Evolutionary conservation across 768 basidiomycete species (phyloP).

Genomic region (Suillus cothurnatus): DNA sequence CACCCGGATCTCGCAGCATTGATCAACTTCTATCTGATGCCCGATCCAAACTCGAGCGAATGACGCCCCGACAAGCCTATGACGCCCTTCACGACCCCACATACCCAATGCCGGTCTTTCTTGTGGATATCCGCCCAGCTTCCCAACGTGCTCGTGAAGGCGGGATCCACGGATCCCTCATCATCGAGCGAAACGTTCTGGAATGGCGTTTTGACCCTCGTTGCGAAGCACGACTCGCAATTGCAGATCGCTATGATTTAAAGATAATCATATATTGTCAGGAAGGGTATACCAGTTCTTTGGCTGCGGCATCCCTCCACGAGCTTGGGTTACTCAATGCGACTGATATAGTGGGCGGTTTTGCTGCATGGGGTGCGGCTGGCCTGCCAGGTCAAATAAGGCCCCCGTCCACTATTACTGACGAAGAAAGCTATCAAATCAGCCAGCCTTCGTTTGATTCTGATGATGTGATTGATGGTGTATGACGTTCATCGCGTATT

Average conservation of each 20-base stretch:
- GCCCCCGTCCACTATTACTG: slow-evolving; percentile 31
- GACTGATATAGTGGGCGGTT: slow-evolving; percentile 79
- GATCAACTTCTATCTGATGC: slow-evolving; percentile 57
- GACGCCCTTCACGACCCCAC: slow-evolving; percentile 56
- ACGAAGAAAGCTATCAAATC: slow-evolving; percentile 33
- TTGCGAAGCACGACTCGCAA: slow-evolving; percentile 53
- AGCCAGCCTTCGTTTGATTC: slow-evolving; percentile 31
- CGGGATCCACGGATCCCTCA: slow-evolving; percentile 64
- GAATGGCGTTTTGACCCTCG: slow-evolving; percentile 85
- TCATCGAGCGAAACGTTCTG: slow-evolving; percentile 75
- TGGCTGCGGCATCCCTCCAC: slow-evolving; percentile 70
- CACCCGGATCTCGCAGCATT: slow-evolving; percentile 64
- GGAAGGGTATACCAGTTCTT: slow-evolving; percentile 71
- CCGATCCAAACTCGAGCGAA: slow-evolving; percentile 64
- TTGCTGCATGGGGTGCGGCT: slow-evolving; percentile 68
- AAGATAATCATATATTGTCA: slow-evolving; percentile 75
- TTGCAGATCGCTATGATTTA: slow-evolving; percentile 77
- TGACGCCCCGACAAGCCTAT: slow-evolving; percentile 61
- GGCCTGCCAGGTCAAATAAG: slow-evolving; percentile 58
- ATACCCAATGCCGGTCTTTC: slow-evolving; percentile 61
- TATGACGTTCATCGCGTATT: not conserved
- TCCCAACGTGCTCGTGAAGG: slow-evolving; percentile 61
- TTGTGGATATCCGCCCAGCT: slow-evolving; percentile 77
- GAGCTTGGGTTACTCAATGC: slow-evolving; percentile 72
- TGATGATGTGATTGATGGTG: slow-evolving; percentile 11